Evolutionary conservation across 208 protist genomes (phyloP), one percentile per base, ranked within the genome.

Genomic region (Leishmania tropica): DNA sequence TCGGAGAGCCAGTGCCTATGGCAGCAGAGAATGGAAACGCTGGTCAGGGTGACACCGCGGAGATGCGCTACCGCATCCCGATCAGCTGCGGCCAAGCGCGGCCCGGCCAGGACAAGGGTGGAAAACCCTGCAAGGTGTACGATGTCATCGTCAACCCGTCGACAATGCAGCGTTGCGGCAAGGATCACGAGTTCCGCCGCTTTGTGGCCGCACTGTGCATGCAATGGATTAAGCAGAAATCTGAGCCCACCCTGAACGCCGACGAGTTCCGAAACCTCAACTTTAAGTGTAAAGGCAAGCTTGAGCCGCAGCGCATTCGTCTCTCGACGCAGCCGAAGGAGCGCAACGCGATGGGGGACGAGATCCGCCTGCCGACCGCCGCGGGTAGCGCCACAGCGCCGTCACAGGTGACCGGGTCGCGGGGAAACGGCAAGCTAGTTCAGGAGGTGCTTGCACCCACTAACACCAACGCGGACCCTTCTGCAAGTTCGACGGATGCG

Each of bases 161-260:
- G 42, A 97, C 96, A 11, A 81, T 98, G 35, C 64, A 85, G 64
- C 89, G 94, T 31, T 96, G 93, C 73, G 71, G 81, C 8, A 67
- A 89, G 62, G 96, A 98, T 74, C 82, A 90, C 81, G 93, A 96
- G 65, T 98, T 98, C 80, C 88, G 93, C 31, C 88, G 92, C 62
- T 96, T 98, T 70, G 92, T 98, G 35, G 89, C 92, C 28, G 94
- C 94, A 17, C 85, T 98, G 35, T 96, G 93, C 86, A 95, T 97
- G 85, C 90, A 96, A 81, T 97, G 94, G 91, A 95, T 98, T 45
- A 90, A 97, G 81, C 96, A 98, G 72, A 98, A 98, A 76, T 91
- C 74, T 21, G 94, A 98, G 81, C 96, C 96, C 7, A 96, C 89
- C n/a, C 82, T 98, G 37, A 98, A 97, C 83, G 81, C 83, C 24